Evolutionary conservation across 192 early-diverging fungal species (phyloP).

Genomic region (Entophlyctis luteolus): DNA sequence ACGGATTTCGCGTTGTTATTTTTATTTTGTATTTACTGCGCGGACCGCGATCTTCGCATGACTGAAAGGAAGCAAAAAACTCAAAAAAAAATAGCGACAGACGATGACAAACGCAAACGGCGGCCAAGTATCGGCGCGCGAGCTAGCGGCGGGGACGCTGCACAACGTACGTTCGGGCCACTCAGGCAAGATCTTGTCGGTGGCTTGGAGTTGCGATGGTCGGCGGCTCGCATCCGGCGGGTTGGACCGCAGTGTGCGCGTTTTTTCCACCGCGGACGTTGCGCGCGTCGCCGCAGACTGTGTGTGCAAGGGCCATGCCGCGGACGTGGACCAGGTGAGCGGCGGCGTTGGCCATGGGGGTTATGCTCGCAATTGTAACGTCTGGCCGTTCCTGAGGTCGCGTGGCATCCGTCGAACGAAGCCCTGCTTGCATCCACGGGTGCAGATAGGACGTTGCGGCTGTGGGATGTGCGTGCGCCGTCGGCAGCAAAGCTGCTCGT

Average conservation of each 20-base stretch:
- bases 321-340: conserved; percentile 66
- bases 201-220: conserved; percentile 8
- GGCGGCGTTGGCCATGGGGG: not conserved
- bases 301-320: conserved; percentile 71
- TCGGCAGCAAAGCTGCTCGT: conserved; percentile 38
- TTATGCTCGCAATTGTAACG: not conserved
- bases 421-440: conserved; percentile 71
- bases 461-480: conserved; percentile 78
- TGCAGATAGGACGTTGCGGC: conserved; percentile 69
- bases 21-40: no score
- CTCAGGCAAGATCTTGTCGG: conserved; percentile 3
- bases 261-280: not conserved
- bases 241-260: conserved; percentile 1
- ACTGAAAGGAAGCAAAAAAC: no score
- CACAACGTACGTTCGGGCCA: conserved; percentile 1
- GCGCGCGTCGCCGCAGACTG: conserved; percentile 28
- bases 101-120: no score
- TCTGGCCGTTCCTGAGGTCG: conserved; percentile 26
- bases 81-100: no score
- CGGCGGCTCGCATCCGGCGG: conserved; percentile 11
- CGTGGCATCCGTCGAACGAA: conserved; percentile 73
- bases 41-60: no score
- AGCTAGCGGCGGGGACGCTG: not conserved
- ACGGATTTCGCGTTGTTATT: no score
- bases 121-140: no score